phyloP scores from a whole-genome alignment of 176 grass and related monocot species.

The Otatea glauca region DNA sequence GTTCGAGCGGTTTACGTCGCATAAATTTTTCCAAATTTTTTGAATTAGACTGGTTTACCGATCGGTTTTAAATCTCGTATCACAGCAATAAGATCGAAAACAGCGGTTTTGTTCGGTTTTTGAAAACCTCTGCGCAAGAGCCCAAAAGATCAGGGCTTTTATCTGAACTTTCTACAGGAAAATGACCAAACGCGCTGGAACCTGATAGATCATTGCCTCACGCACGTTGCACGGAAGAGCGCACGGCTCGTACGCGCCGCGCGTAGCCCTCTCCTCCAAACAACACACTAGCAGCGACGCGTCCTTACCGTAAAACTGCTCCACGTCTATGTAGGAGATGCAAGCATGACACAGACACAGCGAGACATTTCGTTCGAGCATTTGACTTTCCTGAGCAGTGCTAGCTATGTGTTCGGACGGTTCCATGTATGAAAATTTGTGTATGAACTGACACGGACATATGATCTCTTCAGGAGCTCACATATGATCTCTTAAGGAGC shows the following conservation, averaged over 20 bases:
- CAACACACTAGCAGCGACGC: background rate
- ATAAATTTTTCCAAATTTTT: too few relatives aligned
- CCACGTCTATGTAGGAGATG: background rate
- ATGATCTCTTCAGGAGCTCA: background rate
- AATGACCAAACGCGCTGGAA: background rate
- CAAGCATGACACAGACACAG: background rate
- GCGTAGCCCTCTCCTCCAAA: background rate
- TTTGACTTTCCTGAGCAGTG: background rate
- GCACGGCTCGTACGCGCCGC: slow-evolving; percentile 7
- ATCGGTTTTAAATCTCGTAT: too few relatives aligned
- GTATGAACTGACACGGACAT: background rate
- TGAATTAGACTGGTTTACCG: too few relatives aligned
- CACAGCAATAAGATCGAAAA: too few relatives aligned
- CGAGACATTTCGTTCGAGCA: background rate
- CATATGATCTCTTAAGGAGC: background rate
- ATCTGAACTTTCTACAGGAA: slow-evolving; percentile 5
- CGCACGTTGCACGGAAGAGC: slow-evolving; percentile 6
- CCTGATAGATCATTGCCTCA: background rate
- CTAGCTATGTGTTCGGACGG: background rate
- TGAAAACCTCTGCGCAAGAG: background rate
- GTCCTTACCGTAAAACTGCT: background rate
- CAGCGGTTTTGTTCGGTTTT: too few relatives aligned
- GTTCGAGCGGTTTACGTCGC: too few relatives aligned
- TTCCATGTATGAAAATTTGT: background rate
- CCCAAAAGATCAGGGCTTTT: background rate